These are phyloP conservation scores for Styphnolobium japonicum DNA, from an alignment of 306 rosid genomes.

Conservation along the genomic window DNA sequence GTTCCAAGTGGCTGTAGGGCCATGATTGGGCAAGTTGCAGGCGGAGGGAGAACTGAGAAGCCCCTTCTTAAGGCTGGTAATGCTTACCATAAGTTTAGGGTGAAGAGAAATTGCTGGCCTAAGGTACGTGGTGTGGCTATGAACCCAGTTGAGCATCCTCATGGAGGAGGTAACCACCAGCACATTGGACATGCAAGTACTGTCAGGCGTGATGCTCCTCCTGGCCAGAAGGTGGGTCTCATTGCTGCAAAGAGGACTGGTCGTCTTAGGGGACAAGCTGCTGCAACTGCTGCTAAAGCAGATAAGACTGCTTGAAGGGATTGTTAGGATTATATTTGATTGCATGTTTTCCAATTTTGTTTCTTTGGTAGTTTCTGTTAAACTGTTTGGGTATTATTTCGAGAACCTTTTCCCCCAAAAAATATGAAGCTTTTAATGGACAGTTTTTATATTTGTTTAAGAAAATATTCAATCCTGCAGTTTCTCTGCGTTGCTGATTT, in stretches of 20 bases:
- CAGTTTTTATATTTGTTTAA: neutral
- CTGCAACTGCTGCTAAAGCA: conserved; percentile 66
- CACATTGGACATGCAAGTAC: conserved; percentile 87
- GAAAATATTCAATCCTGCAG: neutral
- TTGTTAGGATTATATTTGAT: neutral
- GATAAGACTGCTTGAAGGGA: conserved; percentile 52
- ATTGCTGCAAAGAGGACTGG: conserved; percentile 84
- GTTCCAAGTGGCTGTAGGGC: conserved; percentile 79
- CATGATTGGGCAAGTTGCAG: conserved; percentile 87
- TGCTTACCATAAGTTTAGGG: conserved; percentile 78
- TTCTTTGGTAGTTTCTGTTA: neutral
- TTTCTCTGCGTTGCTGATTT: neutral
- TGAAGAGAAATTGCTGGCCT: conserved; percentile 90
- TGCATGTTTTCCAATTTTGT: conserved; percentile 24
- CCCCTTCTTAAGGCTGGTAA: conserved; percentile 80
- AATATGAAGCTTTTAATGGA: conserved; percentile 1
- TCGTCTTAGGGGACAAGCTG: conserved; percentile 83
- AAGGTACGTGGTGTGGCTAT: conserved; percentile 96
- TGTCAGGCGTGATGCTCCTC: conserved; percentile 74
- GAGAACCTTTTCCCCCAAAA: neutral
- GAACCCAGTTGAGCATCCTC: conserved; percentile 95
- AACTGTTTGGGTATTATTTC: neutral
- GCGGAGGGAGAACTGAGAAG: conserved; percentile 86
- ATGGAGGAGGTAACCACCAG: conserved; percentile 93
- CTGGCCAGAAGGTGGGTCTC: conserved; percentile 87